A percentile compares a stretch with the other conserved stretches of the same genome.
Evolutionary conservation across 345 rosid genomes (phyloP).

Genomic region (Sonneratia caseolaris): DNA sequence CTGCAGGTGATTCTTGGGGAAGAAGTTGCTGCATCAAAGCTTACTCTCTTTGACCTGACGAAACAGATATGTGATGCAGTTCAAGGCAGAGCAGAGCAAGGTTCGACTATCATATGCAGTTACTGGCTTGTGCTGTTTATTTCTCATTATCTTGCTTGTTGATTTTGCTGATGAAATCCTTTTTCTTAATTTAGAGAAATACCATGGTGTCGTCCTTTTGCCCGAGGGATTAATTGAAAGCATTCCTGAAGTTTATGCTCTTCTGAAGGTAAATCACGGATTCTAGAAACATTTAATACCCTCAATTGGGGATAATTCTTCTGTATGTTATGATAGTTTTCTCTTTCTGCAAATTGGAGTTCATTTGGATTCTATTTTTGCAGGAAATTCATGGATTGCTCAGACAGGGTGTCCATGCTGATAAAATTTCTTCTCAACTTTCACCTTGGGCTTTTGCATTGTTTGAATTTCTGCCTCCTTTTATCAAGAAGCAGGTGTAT

Average conservation of each 20-base stretch:
- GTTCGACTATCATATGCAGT: constrained; percentile 20
- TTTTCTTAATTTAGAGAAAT: constrained; percentile 43
- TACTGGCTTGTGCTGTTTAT: neutral
- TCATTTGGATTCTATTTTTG: constrained; percentile 4
- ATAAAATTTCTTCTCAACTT: constrained; percentile 73
- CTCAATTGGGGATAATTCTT: no score
- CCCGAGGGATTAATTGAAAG: constrained; percentile 98
- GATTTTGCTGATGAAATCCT: constrained; percentile 15
- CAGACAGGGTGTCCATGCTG: constrained; percentile 56
- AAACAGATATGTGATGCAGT: constrained; percentile 92
- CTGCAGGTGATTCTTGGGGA: constrained; percentile 86
- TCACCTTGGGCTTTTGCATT: constrained; percentile 99
- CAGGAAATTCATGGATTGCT: constrained; percentile 84
- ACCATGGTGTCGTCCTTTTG: constrained; percentile 88
- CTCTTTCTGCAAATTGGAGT: neutral
- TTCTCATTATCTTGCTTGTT: neutral
- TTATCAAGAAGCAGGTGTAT: constrained; percentile 77
- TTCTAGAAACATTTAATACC: neutral
- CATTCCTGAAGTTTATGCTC: constrained; percentile 93
- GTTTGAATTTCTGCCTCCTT: constrained; percentile 80
- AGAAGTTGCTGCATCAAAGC: constrained; percentile 98
- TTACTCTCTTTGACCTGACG: constrained; percentile 87
- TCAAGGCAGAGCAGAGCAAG: constrained; percentile 84
- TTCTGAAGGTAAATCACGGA: constrained; percentile 55
- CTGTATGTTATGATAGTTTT: no score